These are phyloP conservation scores for Trypanosoma avium DNA, from an alignment of 208 protist genomes.

Conservation along the genomic window DNA sequence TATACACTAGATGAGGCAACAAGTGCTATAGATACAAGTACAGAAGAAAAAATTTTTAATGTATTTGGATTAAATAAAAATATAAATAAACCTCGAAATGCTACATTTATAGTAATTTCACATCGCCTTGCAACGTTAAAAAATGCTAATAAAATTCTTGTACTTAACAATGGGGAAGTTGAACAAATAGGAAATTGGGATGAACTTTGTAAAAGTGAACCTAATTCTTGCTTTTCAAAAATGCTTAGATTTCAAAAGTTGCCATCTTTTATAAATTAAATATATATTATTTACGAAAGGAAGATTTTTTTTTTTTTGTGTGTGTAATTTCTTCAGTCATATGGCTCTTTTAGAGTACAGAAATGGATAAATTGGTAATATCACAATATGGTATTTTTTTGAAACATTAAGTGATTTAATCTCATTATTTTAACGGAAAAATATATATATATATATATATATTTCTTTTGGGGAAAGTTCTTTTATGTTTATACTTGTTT, in stretches of 20 bases:
- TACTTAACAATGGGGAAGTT: conserved; percentile 52
- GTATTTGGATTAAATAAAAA: neutral
- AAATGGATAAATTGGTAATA: too few relatives aligned
- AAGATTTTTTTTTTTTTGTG: neutral
- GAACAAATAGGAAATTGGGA: conserved; percentile 61
- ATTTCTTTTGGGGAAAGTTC: too few relatives aligned
- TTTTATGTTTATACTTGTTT: too few relatives aligned
- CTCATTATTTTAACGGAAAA: too few relatives aligned
- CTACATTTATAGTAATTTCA: conserved; percentile 49
- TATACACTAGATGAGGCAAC: conserved; percentile 71
- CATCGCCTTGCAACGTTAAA: conserved; percentile 64
- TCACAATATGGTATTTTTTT: too few relatives aligned
- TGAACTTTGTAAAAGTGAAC: conserved; percentile 24
- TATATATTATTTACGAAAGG: neutral
- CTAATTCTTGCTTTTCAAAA: conserved; percentile 15
- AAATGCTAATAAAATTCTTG: conserved; percentile 52
- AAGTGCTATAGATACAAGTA: conserved; percentile 65
- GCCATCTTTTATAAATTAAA: neutral
- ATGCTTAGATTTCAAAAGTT: conserved; percentile 9
- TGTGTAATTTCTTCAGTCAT: too few relatives aligned
- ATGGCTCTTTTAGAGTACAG: too few relatives aligned
- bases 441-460: too few relatives aligned
- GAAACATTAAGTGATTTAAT: too few relatives aligned
- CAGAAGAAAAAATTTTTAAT: conserved; percentile 44
- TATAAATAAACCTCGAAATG: neutral